Evolutionary conservation across 2,329 filamentous ascomycete species (phyloP).

Genomic region (Colletotrichum phormii): DNA sequence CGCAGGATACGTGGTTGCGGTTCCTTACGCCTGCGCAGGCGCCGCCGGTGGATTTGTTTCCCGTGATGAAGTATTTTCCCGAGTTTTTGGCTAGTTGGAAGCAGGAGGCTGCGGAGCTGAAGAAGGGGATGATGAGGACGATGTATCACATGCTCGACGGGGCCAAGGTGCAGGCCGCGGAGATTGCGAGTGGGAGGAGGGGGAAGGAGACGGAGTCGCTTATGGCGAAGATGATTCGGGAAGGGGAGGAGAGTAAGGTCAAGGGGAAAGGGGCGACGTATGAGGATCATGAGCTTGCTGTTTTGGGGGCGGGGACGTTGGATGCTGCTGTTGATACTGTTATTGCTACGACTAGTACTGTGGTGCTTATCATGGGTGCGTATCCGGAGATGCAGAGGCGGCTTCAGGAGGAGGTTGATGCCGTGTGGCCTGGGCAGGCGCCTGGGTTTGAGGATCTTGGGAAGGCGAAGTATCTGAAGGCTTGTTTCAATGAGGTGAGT

Average conservation of each 20-base stretch:
- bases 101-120: constrained; percentile 52
- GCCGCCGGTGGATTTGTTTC: constrained; percentile 43
- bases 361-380: constrained; percentile 41
- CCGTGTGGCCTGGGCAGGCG: constrained; percentile 36
- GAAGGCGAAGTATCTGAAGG: constrained; percentile 41
- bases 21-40: constrained; percentile 42
- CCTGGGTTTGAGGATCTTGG: constrained; percentile 46
- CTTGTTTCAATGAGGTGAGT: constrained; percentile 38
- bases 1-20: constrained; percentile 40
- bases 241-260: constrained; percentile 45
- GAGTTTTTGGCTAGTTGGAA: constrained; percentile 60
- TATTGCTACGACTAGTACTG: neutral
- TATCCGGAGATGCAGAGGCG: constrained; percentile 40
- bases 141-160: constrained; percentile 52
- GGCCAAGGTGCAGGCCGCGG: constrained; percentile 44
- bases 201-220: constrained; percentile 53
- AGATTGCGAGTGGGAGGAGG: constrained; percentile 44
- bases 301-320: neutral
- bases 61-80: constrained; percentile 53
- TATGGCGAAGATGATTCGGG: constrained; percentile 53
- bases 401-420: constrained; percentile 44
- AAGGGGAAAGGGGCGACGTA: neutral
- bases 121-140: constrained; percentile 50
- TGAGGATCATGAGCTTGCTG: constrained; percentile 11
- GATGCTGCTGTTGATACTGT: constrained; percentile 28